phyloP scores from a whole-genome alignment of 1,139 yeast species.

The Fermentozyma sake region DNA sequence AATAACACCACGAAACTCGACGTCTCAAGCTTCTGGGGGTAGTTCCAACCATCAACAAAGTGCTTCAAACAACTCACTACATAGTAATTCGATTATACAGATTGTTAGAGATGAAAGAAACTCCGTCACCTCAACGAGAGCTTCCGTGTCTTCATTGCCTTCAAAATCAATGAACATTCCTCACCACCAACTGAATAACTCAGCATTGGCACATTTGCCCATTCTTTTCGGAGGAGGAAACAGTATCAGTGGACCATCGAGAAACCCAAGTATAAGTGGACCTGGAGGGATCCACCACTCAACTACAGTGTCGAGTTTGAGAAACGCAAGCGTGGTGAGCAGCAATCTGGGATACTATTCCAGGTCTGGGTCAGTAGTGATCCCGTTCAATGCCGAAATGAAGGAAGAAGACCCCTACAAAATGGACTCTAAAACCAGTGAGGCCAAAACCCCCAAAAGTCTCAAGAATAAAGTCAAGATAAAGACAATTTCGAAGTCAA shows the following conservation, averaged over 20 bases:
- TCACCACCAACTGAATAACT: constrained; percentile 41
- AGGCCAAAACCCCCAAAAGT: constrained; percentile 2
- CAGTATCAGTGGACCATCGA: constrained; percentile 39
- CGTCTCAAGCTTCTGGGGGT: constrained; percentile 14
- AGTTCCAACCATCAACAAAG: constrained; percentile 1
- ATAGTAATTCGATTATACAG: constrained; percentile 43
- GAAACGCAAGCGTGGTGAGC: constrained; percentile 36
- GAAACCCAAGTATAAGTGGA: constrained; percentile 39
- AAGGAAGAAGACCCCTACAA: constrained; percentile 23
- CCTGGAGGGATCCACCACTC: constrained; percentile 29
- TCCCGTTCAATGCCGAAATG: constrained; percentile 33
- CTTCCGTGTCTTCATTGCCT: constrained; percentile 42
- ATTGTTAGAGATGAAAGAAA: constrained; percentile 38
- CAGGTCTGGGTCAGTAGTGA: constrained; percentile 44
- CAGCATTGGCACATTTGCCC: constrained; percentile 43
- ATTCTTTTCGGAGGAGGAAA: constrained; percentile 41
- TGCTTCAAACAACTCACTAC: constrained; percentile 12
- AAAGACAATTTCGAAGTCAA: constrained; percentile 6
- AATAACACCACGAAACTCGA: constrained; percentile 37
- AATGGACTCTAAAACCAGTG: constrained; percentile 13
- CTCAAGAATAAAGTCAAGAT: constrained; percentile 1
- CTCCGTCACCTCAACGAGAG: constrained; percentile 34
- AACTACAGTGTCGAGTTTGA: constrained; percentile 35
- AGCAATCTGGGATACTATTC: constrained; percentile 32
- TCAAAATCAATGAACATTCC: constrained; percentile 48